Conservation (phyloP, 495 filamentous ascomycete genomes). For the Penicilliopsis zonata region DNA sequence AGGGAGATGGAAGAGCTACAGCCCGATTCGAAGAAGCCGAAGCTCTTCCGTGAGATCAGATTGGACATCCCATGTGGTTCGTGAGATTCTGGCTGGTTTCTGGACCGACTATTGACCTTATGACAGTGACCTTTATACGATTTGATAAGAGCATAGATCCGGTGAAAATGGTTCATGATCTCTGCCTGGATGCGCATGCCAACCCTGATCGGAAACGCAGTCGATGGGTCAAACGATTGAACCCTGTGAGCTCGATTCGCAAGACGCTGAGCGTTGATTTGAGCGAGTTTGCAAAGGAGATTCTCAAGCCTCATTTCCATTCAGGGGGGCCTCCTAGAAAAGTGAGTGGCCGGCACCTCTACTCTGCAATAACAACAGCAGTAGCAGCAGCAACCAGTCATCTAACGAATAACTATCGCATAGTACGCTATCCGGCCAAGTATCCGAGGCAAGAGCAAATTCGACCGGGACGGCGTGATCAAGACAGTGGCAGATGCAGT, state of each 20-base stretch:
- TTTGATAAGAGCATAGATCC: conserved; percentile 61
- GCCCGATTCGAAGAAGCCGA: conserved; percentile 29
- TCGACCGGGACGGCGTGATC: conserved; percentile 68
- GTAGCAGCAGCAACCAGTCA: no score
- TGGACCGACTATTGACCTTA: neutral
- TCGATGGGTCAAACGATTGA: conserved; percentile 74
- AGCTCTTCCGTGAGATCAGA: conserved; percentile 49
- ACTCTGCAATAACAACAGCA: no score
- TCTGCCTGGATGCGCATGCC: conserved; percentile 54
- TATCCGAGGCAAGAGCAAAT: conserved; percentile 62
- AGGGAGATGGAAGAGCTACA: conserved; percentile 62
- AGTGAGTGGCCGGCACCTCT: no score
- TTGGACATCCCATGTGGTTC: conserved; percentile 67
- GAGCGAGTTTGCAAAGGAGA: conserved; percentile 55
- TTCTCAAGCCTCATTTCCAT: conserved; percentile 65
- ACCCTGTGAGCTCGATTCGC: conserved; percentile 60
- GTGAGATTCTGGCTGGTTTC: conserved; percentile 9
- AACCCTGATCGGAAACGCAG: conserved; percentile 44
- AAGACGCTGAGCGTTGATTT: conserved; percentile 72
- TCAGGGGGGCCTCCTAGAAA: conserved; percentile 33
- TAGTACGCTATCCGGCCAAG: conserved; percentile 88
- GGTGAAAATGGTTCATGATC: conserved; percentile 59
- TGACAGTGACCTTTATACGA: conserved; percentile 27
- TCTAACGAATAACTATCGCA: neutral
- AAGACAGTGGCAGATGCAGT: conserved; percentile 60